phyloP scores from a whole-genome alignment of 345 rosid species.

The Arabis alpina region DNA sequence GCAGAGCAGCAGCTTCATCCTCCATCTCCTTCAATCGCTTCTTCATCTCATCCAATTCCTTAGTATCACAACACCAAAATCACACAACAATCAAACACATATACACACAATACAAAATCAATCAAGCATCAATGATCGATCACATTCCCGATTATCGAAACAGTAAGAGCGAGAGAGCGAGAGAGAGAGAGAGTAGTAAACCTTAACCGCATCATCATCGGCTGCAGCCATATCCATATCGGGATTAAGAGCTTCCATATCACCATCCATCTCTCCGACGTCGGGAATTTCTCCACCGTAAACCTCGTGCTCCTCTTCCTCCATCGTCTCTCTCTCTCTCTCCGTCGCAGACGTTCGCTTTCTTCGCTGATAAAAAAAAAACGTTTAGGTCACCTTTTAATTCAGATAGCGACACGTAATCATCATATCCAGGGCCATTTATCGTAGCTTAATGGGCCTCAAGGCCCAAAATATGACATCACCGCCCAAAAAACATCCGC shows the following conservation, averaged over 20 bases:
- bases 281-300: constrained; percentile 97
- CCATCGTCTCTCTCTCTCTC: constrained; percentile 51
- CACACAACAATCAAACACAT: neutral
- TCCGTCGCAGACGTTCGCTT: constrained; percentile 33
- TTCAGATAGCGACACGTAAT: constrained; percentile 33
- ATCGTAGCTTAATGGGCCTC: neutral
- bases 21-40: constrained; percentile 95
- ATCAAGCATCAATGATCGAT: constrained; percentile 28
- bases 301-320: constrained; percentile 96
- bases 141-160: neutral
- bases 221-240: constrained; percentile 79
- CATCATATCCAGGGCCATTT: neutral
- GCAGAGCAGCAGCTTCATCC: constrained; percentile 96
- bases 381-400: constrained; percentile 35
- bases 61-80: constrained; percentile 35
- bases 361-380: neutral
- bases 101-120: constrained; percentile 17
- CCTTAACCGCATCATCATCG: constrained; percentile 87
- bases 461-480: constrained; percentile 4
- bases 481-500: constrained; percentile 28
- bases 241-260: constrained; percentile 61
- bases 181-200: constrained; percentile 19
- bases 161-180: constrained; percentile 7
- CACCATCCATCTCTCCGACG: constrained; percentile 78
- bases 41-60: constrained; percentile 98